Evolutionary conservation across 163 green algal genomes (phyloP).

Genomic region (Chloroidium sp.): DNA sequence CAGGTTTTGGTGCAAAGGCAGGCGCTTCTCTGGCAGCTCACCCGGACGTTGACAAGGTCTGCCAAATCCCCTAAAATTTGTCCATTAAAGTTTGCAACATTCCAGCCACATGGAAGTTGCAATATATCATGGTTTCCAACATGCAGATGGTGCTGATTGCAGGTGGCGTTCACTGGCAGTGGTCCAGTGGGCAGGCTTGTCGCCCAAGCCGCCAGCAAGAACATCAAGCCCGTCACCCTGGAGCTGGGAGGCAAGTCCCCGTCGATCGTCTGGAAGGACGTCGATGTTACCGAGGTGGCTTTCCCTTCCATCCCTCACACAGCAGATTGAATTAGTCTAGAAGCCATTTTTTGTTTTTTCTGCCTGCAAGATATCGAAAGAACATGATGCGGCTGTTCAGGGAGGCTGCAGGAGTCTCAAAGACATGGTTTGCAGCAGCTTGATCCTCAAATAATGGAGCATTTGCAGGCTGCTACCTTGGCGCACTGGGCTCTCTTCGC

Average conservation of each 20-base stretch:
- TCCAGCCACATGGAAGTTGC: too few species aligned
- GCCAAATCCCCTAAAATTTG: neutral
- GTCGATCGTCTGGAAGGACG: slow-evolving; percentile 37
- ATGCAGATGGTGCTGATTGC: neutral
- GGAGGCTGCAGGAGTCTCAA: too few species aligned
- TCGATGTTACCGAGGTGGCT: slow-evolving; percentile 22
- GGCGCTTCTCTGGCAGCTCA: slow-evolving; percentile 42
- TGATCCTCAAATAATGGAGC: too few species aligned
- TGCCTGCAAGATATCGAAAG: too few species aligned
- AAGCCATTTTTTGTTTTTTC: too few species aligned
- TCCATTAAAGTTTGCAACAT: too few species aligned
- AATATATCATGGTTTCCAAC: too few species aligned
- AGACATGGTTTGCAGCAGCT: too few species aligned
- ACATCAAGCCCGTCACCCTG: slow-evolving; percentile 21
- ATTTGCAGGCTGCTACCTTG: neutral
- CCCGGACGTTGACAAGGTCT: slow-evolving; percentile 46
- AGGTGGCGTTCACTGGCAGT: slow-evolving; percentile 43
- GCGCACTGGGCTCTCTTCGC: slow-evolving; percentile 10
- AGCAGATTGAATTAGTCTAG: too few species aligned
- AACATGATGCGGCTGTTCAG: too few species aligned
- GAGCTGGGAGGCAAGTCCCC: slow-evolving; percentile 47
- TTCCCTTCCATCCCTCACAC: too few species aligned
- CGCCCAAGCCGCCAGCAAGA: slow-evolving; percentile 17
- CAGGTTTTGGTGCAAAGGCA: neutral
- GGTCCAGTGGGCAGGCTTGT: slow-evolving; percentile 44